These are phyloP conservation scores for Trichothecium sympodiale DNA, from an alignment of 2,329 filamentous ascomycete genomes.

Conservation along the genomic window DNA sequence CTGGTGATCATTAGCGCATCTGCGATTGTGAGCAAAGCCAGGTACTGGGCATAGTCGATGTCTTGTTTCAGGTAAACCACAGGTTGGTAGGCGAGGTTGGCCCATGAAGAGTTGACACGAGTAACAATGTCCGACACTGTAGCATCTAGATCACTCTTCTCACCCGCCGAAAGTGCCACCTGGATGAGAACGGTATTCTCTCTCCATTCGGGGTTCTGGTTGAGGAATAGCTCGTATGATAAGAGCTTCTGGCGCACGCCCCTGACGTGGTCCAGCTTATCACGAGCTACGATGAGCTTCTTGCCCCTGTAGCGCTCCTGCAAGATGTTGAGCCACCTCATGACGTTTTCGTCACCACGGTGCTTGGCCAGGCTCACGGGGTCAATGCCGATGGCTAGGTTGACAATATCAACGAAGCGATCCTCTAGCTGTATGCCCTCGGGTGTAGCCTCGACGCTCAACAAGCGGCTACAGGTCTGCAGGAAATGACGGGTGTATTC, in stretches of 20 bases:
- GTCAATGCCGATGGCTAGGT: conserved; percentile 84
- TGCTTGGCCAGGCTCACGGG: conserved; percentile 62
- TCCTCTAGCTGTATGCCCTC: conserved; percentile 87
- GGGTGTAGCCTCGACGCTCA: conserved; percentile 80
- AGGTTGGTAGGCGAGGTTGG: conserved; percentile 83
- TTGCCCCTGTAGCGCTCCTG: conserved; percentile 79
- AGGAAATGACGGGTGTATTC: conserved; percentile 93
- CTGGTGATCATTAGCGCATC: conserved; percentile 92
- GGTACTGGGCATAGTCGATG: conserved; percentile 82
- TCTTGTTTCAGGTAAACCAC: conserved; percentile 92
- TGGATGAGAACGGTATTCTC: conserved; percentile 87
- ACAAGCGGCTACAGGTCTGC: conserved; percentile 84
- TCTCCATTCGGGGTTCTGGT: conserved; percentile 83
- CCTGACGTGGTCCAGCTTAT: conserved; percentile 87
- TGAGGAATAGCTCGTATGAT: conserved; percentile 86
- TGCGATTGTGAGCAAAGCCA: conserved; percentile 82
- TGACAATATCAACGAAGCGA: conserved; percentile 81
- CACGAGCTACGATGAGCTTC: conserved; percentile 80
- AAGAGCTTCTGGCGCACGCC: conserved; percentile 90
- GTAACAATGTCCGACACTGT: conserved; percentile 90
- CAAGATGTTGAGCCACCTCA: conserved; percentile 69
- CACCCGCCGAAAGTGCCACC: conserved; percentile 81
- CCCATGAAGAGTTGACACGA: conserved; percentile 83
- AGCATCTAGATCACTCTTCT: conserved; percentile 77
- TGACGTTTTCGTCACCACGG: conserved; percentile 61